Conservation (phyloP, 2,329 filamentous ascomycete species). For the Trichophaea hybrida region DNA sequence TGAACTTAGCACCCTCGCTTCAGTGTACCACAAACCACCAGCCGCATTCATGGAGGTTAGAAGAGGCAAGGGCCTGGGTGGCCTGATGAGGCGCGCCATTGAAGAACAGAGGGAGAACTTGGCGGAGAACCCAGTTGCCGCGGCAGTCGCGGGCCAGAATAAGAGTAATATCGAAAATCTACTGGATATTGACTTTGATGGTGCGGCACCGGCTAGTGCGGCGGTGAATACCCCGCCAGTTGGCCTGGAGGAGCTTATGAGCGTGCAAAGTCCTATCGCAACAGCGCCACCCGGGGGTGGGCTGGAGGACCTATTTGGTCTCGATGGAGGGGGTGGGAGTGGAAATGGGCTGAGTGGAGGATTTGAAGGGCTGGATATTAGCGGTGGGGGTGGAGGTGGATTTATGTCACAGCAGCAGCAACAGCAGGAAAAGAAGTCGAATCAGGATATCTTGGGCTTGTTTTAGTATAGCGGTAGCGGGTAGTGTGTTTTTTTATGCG, state of each 20-base stretch:
- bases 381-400: slow-evolving; percentile 33
- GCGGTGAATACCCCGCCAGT: slow-evolving; percentile 34
- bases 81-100: slow-evolving; percentile 86
- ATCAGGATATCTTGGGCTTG: slow-evolving; percentile 48
- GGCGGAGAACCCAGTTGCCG: slow-evolving; percentile 67
- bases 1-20: slow-evolving; percentile 87
- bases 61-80: slow-evolving; percentile 70
- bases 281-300: slow-evolving; percentile 24
- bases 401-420: slow-evolving; percentile 41
- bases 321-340: slow-evolving; percentile 36
- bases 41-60: slow-evolving; percentile 97
- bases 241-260: slow-evolving; percentile 26
- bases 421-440: slow-evolving; percentile 40
- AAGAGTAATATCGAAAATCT: slow-evolving; percentile 83
- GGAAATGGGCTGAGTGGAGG: slow-evolving; percentile 56
- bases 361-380: slow-evolving; percentile 67
- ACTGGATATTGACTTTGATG: slow-evolving; percentile 91
- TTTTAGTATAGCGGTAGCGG: slow-evolving; percentile 34
- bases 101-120: slow-evolving; percentile 90
- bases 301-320: slow-evolving; percentile 68
- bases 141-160: slow-evolving; percentile 36
- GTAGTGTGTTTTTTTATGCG: not conserved
- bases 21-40: slow-evolving; percentile 95
- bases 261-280: slow-evolving; percentile 50
- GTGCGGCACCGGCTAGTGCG: slow-evolving; percentile 73